These are phyloP conservation scores for Cystofilobasidium ferigula DNA, from an alignment of 768 basidiomycete genomes.

Conservation along the genomic window DNA sequence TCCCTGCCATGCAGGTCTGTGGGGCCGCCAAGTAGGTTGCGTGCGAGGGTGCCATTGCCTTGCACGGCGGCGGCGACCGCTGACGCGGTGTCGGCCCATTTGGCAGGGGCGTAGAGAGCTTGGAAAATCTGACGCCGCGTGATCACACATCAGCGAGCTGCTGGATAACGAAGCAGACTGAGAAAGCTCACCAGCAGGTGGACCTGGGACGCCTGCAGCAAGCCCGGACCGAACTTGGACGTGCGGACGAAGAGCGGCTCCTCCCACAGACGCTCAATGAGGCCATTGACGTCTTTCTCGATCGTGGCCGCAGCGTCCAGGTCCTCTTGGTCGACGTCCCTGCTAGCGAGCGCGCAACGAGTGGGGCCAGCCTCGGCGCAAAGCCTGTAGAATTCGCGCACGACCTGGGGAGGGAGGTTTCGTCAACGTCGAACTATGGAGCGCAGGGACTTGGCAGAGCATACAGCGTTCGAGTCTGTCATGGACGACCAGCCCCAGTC, in stretches of 20 bases:
- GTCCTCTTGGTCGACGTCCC: neutral
- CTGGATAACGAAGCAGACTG: neutral
- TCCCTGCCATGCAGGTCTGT: neutral
- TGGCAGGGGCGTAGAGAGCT: neutral
- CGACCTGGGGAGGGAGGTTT: no score
- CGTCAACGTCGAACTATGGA: no score
- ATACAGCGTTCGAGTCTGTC: neutral
- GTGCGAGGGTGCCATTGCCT: neutral
- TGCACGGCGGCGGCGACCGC: neutral
- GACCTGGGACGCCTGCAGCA: neutral
- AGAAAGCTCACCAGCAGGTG: neutral
- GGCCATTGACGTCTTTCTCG: neutral
- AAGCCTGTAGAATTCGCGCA: neutral
- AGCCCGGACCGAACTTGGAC: neutral
- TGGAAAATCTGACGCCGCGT: neutral
- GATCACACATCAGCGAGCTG: neutral
- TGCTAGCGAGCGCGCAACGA: constrained; percentile 2
- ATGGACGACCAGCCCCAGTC: constrained; percentile 12
- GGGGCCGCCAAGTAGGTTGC: neutral
- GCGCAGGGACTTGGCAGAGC: no score
- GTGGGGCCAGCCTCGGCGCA: neutral
- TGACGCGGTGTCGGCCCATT: neutral
- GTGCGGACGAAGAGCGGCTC: neutral
- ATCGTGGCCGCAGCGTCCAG: neutral
- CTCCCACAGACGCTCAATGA: neutral